These are phyloP conservation scores for Oryza brachyantha DNA, from an alignment of 176 grass and related monocot species.

Conservation along the genomic window DNA sequence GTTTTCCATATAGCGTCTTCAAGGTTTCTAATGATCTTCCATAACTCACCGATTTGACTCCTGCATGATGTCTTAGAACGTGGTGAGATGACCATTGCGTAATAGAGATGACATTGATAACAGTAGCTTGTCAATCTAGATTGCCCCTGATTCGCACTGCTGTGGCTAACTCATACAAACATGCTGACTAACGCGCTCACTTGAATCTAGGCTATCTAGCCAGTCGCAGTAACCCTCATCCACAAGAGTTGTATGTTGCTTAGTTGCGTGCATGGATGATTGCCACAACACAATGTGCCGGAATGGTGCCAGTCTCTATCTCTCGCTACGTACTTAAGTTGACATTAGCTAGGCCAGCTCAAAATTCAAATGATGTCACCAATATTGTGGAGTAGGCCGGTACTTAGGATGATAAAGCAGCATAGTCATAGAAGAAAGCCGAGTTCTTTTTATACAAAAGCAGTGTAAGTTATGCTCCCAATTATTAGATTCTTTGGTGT, in stretches of 20 bases:
- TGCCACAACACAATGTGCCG: not conserved
- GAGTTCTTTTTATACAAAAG: not conserved
- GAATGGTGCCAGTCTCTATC: not conserved
- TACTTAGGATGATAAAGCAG: not conserved
- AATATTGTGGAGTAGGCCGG: not conserved
- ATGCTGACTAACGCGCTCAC: not conserved
- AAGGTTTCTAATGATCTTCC: no score
- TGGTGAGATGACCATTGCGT: no score
- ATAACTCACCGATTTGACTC: no score
- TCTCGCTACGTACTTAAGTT: not conserved
- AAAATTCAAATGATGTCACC: constrained; percentile 17
- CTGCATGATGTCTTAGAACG: no score
- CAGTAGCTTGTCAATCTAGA: no score
- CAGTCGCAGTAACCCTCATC: not conserved
- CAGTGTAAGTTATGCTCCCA: not conserved
- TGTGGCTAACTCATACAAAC: not conserved
- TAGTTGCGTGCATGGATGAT: not conserved
- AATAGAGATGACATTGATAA: no score
- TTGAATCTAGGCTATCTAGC: not conserved
- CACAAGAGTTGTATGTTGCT: not conserved
- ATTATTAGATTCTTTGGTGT: constrained; percentile 36
- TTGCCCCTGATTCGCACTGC: no score
- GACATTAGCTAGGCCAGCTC: not conserved
- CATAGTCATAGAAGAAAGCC: constrained; percentile 1
- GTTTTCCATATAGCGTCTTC: no score